Evolutionary conservation across 345 rosid species (phyloP).

Genomic region (Salix suchowensis): DNA sequence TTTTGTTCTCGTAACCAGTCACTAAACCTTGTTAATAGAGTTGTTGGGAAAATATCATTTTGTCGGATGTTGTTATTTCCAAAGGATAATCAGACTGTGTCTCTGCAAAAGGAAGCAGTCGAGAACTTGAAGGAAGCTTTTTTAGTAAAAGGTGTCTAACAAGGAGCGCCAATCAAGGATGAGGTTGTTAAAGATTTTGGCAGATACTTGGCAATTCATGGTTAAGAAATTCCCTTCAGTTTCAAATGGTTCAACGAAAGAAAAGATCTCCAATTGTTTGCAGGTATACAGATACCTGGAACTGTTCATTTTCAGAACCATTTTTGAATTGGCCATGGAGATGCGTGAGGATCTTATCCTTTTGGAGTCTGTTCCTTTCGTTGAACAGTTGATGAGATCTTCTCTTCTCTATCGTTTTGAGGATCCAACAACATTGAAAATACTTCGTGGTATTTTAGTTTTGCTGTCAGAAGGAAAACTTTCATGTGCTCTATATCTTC

Average conservation of each 20-base stretch:
- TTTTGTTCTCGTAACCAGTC: constrained; percentile 39
- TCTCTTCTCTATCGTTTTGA: constrained; percentile 72
- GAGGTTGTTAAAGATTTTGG: constrained; percentile 48
- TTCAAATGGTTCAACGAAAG: constrained; percentile 25
- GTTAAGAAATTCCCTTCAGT: constrained; percentile 45
- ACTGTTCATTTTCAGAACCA: constrained; percentile 58
- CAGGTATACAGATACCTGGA: constrained; percentile 58
- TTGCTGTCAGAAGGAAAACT: constrained; percentile 52
- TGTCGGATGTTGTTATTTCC: constrained; percentile 58
- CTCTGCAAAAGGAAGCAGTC: constrained; percentile 28
- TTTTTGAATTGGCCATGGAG: constrained; percentile 39
- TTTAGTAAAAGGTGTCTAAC: constrained; percentile 22
- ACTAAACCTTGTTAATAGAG: constrained; percentile 50
- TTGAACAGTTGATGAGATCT: constrained; percentile 58
- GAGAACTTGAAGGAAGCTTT: constrained; percentile 26
- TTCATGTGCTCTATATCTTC: constrained; percentile 49
- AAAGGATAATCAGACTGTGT: constrained; percentile 26
- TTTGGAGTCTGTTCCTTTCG: constrained; percentile 57
- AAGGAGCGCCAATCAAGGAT: constrained; percentile 39
- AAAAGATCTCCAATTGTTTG: constrained; percentile 31
- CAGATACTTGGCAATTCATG: constrained; percentile 54
- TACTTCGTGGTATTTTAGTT: constrained; percentile 44
- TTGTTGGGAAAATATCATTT: constrained; percentile 55
- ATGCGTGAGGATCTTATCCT: constrained; percentile 51
- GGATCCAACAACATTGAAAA: constrained; percentile 58